Conservation (phyloP, 768 basidiomycete species). For the Goffeauzyma gilvescens region DNA sequence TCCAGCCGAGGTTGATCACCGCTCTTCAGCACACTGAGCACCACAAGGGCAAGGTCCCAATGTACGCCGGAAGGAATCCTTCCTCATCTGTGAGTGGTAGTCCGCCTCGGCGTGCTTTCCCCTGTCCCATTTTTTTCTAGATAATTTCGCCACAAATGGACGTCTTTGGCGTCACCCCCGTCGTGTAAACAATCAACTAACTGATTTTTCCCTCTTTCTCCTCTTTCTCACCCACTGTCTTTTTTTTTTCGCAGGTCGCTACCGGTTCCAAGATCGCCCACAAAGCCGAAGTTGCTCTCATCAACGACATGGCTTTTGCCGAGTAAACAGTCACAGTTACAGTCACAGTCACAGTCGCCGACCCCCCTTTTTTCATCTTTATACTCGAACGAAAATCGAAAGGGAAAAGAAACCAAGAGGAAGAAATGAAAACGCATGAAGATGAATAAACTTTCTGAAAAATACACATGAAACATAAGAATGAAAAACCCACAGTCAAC, state of each 20-base stretch:
- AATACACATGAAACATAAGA: too few species aligned
- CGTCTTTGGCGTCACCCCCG: neutral
- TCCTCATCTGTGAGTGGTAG: too few species aligned
- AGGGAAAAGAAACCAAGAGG: too few species aligned
- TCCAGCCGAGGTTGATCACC: constrained; percentile 80
- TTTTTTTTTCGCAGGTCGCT: too few species aligned
- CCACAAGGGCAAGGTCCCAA: constrained; percentile 76
- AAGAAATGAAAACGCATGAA: too few species aligned
- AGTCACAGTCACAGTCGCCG: too few species aligned
- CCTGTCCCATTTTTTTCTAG: constrained; percentile 52
- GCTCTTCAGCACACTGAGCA: constrained; percentile 76
- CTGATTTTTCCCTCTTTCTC: neutral
- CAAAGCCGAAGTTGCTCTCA: constrained; percentile 74
- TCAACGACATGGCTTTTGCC: constrained; percentile 36
- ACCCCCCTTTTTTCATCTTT: too few species aligned
- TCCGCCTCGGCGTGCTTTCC: constrained; percentile 80
- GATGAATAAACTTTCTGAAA: too few species aligned
- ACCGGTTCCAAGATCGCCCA: constrained; percentile 44
- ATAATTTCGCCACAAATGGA: neutral
- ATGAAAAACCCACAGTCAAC: too few species aligned
- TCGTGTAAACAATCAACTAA: neutral
- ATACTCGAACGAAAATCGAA: too few species aligned
- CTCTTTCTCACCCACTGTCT: too few species aligned
- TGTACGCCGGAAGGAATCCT: constrained; percentile 80
- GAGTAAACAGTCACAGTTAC: too few species aligned